phyloP scores from a whole-genome alignment of 768 basidiomycete genomes.

The Psilocybe azurescens region DNA sequence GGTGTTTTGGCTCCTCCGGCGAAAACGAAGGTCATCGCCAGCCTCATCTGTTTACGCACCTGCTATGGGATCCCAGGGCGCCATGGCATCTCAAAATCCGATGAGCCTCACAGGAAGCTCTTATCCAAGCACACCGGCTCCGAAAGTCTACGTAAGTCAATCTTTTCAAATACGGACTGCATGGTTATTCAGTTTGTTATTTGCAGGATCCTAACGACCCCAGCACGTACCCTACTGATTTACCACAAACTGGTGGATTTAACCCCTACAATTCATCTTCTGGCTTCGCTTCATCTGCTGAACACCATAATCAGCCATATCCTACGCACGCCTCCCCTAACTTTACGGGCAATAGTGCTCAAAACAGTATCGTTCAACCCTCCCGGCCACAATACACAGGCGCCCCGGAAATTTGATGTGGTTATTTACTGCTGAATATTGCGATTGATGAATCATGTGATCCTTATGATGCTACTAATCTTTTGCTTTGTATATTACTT shows the following conservation, averaged over 20 bases:
- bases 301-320: slow-evolving; percentile 14
- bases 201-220: slow-evolving; percentile 45
- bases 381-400: slow-evolving; percentile 17
- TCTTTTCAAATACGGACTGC: neutral
- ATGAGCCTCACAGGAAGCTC: slow-evolving; percentile 17
- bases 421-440: neutral
- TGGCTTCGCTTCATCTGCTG: neutral
- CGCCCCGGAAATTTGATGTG: slow-evolving; percentile 9
- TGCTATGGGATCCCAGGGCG: slow-evolving; percentile 13
- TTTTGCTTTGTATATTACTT: neutral
- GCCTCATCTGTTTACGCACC: slow-evolving; percentile 27
- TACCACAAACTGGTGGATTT: slow-evolving; percentile 11
- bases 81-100: slow-evolving; percentile 20
- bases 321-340: slow-evolving; percentile 13
- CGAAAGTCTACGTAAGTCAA: slow-evolving; percentile 44
- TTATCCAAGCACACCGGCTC: slow-evolving; percentile 29
- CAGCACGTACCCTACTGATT: slow-evolving; percentile 41
- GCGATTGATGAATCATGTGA: neutral
- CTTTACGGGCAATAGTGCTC: slow-evolving; percentile 21
- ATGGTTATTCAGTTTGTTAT: neutral
- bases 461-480: neutral
- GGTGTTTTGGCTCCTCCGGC: slow-evolving; percentile 33
- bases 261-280: slow-evolving; percentile 20
- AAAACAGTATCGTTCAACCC: slow-evolving; percentile 18
- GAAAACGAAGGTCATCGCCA: slow-evolving; percentile 21